Conservation (phyloP, 768 basidiomycete genomes). For the Exsudoporus frostii region DNA sequence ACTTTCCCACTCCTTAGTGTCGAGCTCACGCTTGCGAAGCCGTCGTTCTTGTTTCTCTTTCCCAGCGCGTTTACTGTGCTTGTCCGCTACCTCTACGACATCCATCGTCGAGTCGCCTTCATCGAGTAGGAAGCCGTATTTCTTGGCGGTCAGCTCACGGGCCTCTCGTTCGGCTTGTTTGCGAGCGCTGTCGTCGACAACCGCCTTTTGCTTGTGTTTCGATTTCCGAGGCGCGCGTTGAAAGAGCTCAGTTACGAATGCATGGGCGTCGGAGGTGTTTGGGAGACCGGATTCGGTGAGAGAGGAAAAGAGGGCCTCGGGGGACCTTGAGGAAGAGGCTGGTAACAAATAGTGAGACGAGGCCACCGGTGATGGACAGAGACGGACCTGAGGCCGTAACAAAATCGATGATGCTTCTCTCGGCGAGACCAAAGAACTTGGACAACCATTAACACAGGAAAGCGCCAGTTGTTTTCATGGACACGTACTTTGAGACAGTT, state of each 20-base stretch:
- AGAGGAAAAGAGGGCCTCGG: constrained; percentile 72
- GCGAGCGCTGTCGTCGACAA: constrained; percentile 42
- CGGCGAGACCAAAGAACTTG: constrained; percentile 81
- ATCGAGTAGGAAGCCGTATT: constrained; percentile 81
- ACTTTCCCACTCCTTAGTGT: constrained; percentile 84
- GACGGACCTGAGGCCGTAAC: constrained; percentile 77
- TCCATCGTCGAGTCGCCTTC: constrained; percentile 62
- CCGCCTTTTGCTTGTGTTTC: constrained; percentile 57
- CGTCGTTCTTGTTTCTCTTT: constrained; percentile 61
- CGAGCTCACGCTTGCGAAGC: constrained; percentile 76
- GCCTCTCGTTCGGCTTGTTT: constrained; percentile 76
- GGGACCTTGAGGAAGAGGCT: constrained; percentile 80
- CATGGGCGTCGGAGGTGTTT: constrained; percentile 72
- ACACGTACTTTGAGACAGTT: constrained; percentile 62
- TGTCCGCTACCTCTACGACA: constrained; percentile 36
- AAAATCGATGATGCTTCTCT: constrained; percentile 81
- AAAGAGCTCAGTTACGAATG: constrained; percentile 78
- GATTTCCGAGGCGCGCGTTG: constrained; percentile 72
- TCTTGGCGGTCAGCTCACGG: constrained; percentile 63
- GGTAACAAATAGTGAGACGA: constrained; percentile 1
- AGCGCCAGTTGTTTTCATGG: background rate
- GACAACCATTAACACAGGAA: background rate
- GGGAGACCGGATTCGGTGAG: constrained; percentile 79
- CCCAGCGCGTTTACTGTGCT: constrained; percentile 22
- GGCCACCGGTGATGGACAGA: background rate